These are phyloP conservation scores for Eucalyptus coolabah DNA, from an alignment of 345 rosid species.

Conservation along the genomic window DNA sequence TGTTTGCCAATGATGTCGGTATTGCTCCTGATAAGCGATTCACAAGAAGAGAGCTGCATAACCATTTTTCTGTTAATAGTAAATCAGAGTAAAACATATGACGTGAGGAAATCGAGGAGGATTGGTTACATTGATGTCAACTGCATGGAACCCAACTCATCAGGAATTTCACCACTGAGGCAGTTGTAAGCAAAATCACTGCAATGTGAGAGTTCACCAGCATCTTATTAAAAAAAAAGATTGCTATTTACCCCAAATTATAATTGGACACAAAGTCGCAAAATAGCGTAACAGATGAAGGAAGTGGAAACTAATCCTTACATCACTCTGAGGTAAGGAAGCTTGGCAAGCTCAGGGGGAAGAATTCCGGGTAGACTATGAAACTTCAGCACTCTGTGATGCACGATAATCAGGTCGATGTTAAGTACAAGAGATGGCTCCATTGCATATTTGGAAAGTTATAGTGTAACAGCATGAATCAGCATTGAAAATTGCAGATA, in stretches of 20 bases:
- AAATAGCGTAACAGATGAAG: neutral
- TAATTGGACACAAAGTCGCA: neutral
- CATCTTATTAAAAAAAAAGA: neutral
- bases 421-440: neutral
- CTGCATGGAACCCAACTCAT: constrained; percentile 25
- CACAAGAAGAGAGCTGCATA: constrained; percentile 20
- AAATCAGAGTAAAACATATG: neutral
- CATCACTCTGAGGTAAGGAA: constrained; percentile 40
- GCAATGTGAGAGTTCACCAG: neutral
- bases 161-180: constrained; percentile 30
- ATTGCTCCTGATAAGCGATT: constrained; percentile 32
- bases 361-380: constrained; percentile 59
- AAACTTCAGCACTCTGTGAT: constrained; percentile 26
- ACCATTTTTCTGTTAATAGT: neutral
- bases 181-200: constrained; percentile 23
- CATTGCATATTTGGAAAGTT: neutral
- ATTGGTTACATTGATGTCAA: constrained; percentile 11
- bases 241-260: neutral
- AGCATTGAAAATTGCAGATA: neutral
- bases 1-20: constrained; percentile 22
- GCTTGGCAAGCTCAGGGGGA: constrained; percentile 44
- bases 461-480: neutral
- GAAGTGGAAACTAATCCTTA: constrained; percentile 4
- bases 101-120: neutral
- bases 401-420: neutral